A percentile compares a stretch with the other conserved stretches of the same genome.
phyloP scores from a whole-genome alignment of 1,284 basidiomycete genomes.

The Apiotrichum montevideense region DNA sequence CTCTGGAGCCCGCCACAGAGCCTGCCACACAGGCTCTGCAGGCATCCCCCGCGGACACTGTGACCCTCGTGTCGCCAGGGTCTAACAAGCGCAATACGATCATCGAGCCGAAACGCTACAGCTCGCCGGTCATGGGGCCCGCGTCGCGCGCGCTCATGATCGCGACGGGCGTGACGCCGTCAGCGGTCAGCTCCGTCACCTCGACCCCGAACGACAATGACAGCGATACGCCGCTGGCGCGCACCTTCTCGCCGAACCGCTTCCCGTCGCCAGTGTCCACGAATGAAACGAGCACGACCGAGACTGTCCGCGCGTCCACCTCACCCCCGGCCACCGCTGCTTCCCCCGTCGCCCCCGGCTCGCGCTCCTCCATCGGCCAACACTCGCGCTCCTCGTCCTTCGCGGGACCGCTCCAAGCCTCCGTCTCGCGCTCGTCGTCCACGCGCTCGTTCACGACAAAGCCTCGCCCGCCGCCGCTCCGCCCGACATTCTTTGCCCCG shows the following conservation, averaged over 20 bases:
- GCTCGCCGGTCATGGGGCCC: not conserved
- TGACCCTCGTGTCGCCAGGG: not conserved
- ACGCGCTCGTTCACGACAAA: not conserved
- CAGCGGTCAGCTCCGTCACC: too few relatives aligned
- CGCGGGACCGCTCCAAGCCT: not conserved
- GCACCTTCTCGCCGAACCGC: too few relatives aligned
- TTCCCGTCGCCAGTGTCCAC: not conserved
- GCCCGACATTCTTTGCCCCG: not conserved
- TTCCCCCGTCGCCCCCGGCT: too few relatives aligned
- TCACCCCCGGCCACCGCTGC: not conserved
- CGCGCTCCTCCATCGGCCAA: too few relatives aligned
- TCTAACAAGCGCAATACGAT: not conserved
- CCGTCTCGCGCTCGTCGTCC: not conserved
- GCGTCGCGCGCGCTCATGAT: not conserved
- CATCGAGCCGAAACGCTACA: not conserved
- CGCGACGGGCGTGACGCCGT: not conserved
- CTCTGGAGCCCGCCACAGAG: not conserved
- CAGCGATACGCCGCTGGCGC: too few relatives aligned
- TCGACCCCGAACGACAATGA: too few relatives aligned
- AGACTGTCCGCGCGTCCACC: not conserved
- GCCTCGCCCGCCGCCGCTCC: not conserved
- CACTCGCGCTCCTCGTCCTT: too few relatives aligned
- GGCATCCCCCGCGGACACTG: not conserved
- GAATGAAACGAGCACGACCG: not conserved
- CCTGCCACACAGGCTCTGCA: too few relatives aligned